These are phyloP conservation scores for Aspergillus costaricaensis DNA, from an alignment of 2,329 filamentous ascomycete species.

Conservation along the genomic window DNA sequence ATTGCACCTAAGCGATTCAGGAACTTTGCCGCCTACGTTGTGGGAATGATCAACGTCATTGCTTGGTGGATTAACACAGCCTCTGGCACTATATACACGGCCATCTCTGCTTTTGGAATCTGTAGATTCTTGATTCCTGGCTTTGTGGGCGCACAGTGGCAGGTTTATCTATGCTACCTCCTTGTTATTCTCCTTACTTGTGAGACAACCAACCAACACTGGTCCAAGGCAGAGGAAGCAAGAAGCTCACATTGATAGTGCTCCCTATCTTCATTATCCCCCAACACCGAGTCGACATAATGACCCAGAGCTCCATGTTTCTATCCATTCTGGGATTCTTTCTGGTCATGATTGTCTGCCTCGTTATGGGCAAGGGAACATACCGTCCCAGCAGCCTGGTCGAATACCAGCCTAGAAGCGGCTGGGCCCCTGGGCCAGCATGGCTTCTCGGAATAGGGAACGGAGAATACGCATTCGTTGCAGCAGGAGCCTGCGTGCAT, in stretches of 20 bases:
- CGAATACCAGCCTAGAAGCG: slow-evolving; percentile 6
- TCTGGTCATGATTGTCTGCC: slow-evolving; percentile 10
- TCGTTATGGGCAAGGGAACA: slow-evolving; percentile 15
- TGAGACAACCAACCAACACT: no score
- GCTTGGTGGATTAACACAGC: slow-evolving; percentile 29
- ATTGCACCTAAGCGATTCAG: slow-evolving; percentile 23
- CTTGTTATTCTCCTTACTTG: no score
- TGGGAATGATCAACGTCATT: slow-evolving; percentile 28
- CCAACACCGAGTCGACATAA: no score
- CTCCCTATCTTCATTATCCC: no score
- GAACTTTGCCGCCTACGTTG: slow-evolving; percentile 27
- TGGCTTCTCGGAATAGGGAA: slow-evolving; percentile 21
- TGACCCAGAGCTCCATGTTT: no score
- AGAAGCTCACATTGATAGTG: no score
- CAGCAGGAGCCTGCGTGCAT: slow-evolving; percentile 17
- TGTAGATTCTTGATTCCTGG: slow-evolving; percentile 13
- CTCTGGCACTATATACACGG: slow-evolving; percentile 17
- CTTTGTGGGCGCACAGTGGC: slow-evolving; percentile 11
- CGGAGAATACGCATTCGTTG: slow-evolving; percentile 20
- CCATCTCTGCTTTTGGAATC: slow-evolving; percentile 22
- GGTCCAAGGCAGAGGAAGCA: no score
- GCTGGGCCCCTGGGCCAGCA: slow-evolving; percentile 12
- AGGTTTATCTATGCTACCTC: no score
- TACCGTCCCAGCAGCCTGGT: slow-evolving; percentile 10
- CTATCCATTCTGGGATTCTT: no score